Percentiles rank a stretch among this genome's conserved stretches.
phyloP scores from a whole-genome alignment of 2,329 filamentous ascomycete genomes.

The Epichloe glyceriae region DNA sequence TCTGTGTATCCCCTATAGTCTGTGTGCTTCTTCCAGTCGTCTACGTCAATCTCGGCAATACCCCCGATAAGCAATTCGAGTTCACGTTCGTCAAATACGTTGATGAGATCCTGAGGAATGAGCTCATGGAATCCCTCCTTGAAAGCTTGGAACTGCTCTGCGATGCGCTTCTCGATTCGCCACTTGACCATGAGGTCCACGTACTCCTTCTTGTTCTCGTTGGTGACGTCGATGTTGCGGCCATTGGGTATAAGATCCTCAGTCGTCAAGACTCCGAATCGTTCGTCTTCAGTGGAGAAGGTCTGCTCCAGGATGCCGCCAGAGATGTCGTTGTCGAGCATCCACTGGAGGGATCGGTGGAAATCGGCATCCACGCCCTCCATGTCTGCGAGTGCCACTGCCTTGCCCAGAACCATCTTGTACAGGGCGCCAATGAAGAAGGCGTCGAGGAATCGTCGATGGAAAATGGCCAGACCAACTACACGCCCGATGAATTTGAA shows the following conservation, averaged over 20 bases:
- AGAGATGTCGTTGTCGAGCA: conserved; percentile 90
- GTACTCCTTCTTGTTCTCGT: conserved; percentile 98
- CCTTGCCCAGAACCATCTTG: conserved; percentile 97
- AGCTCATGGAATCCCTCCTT: conserved; percentile 96
- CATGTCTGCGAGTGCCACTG: conserved; percentile 87
- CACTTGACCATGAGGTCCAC: conserved; percentile 98
- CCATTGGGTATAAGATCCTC: conserved; percentile 89
- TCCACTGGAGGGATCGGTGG: conserved; percentile 93
- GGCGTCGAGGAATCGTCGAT: conserved; percentile 89
- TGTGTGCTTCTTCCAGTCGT: conserved; percentile 99
- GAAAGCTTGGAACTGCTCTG: conserved; percentile 97
- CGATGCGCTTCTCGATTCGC: conserved; percentile 97
- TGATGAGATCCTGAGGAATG: conserved; percentile 90
- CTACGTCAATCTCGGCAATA: conserved; percentile 99
- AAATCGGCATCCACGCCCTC: conserved; percentile 98
- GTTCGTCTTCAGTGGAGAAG: conserved; percentile 93
- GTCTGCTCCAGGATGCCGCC: conserved; percentile 89
- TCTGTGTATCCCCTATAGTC: conserved; percentile 98
- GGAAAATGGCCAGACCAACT: conserved; percentile 94
- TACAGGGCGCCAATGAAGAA: conserved; percentile 99
- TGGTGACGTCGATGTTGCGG: conserved; percentile 86
- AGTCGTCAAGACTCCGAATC: conserved; percentile 86
- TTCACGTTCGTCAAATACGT: conserved; percentile 97
- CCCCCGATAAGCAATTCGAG: conserved; percentile 92
- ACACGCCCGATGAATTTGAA: conserved; percentile 99